phyloP scores from a whole-genome alignment of 805 yeast genomes.

The Sungouiozyma ichnusensis region DNA sequence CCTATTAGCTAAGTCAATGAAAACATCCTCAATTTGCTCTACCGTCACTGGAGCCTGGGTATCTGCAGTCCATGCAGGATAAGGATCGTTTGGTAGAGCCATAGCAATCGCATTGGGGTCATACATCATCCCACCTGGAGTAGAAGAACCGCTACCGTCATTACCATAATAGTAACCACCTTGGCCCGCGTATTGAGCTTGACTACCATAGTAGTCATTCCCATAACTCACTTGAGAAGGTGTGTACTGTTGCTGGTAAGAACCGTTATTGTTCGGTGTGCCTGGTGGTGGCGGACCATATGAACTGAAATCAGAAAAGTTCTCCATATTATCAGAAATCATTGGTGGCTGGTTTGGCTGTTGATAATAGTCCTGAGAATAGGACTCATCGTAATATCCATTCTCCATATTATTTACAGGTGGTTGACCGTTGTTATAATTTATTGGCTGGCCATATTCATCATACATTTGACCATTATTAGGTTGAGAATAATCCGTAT shows the following conservation, averaged over 20 bases:
- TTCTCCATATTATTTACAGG: constrained; percentile 30
- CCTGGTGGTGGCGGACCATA: constrained; percentile 45
- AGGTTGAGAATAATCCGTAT: neutral
- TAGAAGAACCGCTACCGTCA: constrained; percentile 71
- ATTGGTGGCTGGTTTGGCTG: constrained; percentile 32
- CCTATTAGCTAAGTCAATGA: constrained; percentile 71
- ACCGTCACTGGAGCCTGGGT: constrained; percentile 78
- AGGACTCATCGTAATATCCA: constrained; percentile 14
- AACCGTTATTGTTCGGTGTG: constrained; percentile 43
- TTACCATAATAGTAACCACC: constrained; percentile 1
- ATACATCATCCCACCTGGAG: constrained; percentile 60
- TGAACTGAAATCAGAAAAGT: constrained; percentile 56
- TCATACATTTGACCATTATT: constrained; percentile 15
- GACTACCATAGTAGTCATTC: constrained; percentile 20
- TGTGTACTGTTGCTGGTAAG: constrained; percentile 41
- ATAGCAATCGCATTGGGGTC: constrained; percentile 54
- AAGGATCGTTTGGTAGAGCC: constrained; percentile 82
- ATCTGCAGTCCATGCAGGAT: constrained; percentile 99
- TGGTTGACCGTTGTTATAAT: constrained; percentile 19
- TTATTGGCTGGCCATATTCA: constrained; percentile 35
- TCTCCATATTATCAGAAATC: constrained; percentile 38
- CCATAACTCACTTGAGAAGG: constrained; percentile 85
- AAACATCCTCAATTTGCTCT: constrained; percentile 79
- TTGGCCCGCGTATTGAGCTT: constrained; percentile 1
- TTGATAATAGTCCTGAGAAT: constrained; percentile 7